phyloP scores from a whole-genome alignment of 306 rosid genomes.

The Urtica urens region DNA sequence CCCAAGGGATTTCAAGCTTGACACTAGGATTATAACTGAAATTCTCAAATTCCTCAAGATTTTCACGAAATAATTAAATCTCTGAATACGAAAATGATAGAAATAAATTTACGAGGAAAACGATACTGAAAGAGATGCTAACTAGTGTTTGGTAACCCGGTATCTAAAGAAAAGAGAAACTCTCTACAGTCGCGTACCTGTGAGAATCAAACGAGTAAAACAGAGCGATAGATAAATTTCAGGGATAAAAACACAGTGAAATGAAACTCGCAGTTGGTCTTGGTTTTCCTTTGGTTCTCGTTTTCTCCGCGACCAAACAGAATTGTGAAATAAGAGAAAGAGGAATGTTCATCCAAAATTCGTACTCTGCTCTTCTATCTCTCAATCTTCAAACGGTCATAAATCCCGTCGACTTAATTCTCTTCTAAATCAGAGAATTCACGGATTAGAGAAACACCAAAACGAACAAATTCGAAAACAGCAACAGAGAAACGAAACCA shows the following conservation, averaged over 20 bases:
- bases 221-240: background rate
- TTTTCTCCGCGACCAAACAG: slow-evolving; percentile 21
- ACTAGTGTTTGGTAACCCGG: background rate
- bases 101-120: background rate
- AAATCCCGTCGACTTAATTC: background rate
- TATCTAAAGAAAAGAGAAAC: background rate
- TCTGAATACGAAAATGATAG: no score
- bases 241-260: background rate
- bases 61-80: slow-evolving; percentile 2
- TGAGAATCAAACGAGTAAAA: no score
- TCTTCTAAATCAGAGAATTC: slow-evolving; percentile 7
- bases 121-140: background rate
- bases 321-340: background rate
- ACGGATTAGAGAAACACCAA: background rate
- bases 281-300: background rate
- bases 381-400: slow-evolving; percentile 36
- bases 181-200: background rate
- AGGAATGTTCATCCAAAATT: slow-evolving; percentile 18
- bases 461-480: background rate
- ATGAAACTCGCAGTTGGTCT: background rate
- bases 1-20: slow-evolving; percentile 12
- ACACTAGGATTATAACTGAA: background rate
- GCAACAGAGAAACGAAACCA: background rate
- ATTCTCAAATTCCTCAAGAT: background rate
- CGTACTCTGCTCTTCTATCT: background rate